phyloP scores from a whole-genome alignment of 192 early-diverging fungal genomes.

The Coemansia sp. region DNA sequence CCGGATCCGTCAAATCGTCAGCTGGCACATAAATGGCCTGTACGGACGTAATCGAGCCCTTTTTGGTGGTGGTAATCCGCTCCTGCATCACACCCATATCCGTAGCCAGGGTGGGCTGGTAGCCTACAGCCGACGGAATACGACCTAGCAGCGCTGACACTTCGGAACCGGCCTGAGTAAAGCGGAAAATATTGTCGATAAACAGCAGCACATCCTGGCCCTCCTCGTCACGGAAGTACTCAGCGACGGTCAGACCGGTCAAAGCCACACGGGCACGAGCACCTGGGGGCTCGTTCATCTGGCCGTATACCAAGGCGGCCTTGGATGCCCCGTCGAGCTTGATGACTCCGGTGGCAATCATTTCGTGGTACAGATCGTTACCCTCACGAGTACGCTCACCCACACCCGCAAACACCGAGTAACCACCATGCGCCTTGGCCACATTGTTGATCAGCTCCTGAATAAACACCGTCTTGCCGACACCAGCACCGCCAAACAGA shows the following conservation, averaged over 20 bases:
- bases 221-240: slow-evolving; percentile 99
- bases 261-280: slow-evolving; percentile 98
- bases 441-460: slow-evolving; percentile 99
- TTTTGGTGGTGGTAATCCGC: slow-evolving; percentile 99
- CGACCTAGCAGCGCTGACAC: slow-evolving; percentile 98
- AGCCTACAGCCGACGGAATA: slow-evolving; percentile 99
- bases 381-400: slow-evolving; percentile 99
- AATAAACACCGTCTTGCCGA: slow-evolving; percentile 99
- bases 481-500: slow-evolving; percentile 98
- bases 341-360: slow-evolving; percentile 95
- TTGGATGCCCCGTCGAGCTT: slow-evolving; percentile 92
- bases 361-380: slow-evolving; percentile 99
- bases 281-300: slow-evolving; percentile 99
- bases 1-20: slow-evolving; percentile 99
- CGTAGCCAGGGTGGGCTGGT: slow-evolving; percentile 97
- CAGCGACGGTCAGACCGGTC: slow-evolving; percentile 96
- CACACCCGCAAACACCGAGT: slow-evolving; percentile 97
- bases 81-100: slow-evolving; percentile 99
- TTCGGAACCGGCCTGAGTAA: slow-evolving; percentile 99
- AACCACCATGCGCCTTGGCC: slow-evolving; percentile 98
- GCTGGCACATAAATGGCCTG: slow-evolving; percentile 98
- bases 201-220: slow-evolving; percentile 99
- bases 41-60: slow-evolving; percentile 99
- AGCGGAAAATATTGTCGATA: slow-evolving; percentile 99
- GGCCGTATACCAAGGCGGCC: slow-evolving; percentile 94